Conservation (phyloP, 2,329 filamentous ascomycete genomes). For the Phaeosphaeriaceae sp. region DNA sequence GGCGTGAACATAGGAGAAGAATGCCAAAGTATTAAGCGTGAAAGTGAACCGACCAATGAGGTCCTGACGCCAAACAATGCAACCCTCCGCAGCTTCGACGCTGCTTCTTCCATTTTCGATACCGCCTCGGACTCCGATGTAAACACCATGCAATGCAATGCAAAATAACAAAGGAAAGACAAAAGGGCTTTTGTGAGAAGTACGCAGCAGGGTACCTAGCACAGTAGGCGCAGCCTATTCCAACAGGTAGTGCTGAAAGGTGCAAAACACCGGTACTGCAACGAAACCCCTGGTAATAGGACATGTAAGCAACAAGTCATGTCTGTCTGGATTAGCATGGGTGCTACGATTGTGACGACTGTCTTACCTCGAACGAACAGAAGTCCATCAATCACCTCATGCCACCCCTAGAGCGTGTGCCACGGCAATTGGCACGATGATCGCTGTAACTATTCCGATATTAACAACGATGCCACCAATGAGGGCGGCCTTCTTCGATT, state of each 20-base stretch:
- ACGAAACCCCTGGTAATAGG: neutral
- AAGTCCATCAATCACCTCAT: neutral
- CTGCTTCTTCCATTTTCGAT: neutral
- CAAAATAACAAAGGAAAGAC: constrained; percentile 1
- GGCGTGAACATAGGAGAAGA: neutral
- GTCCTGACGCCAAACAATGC: neutral
- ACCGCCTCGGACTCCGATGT: neutral
- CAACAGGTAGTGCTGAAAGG: neutral
- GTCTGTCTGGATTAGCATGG: neutral
- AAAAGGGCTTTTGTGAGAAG: neutral
- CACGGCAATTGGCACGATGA: constrained; percentile 35
- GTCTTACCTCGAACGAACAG: neutral
- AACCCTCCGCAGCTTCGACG: neutral
- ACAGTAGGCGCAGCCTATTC: too few relatives aligned
- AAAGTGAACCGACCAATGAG: neutral
- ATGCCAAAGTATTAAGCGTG: neutral
- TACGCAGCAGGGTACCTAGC: neutral
- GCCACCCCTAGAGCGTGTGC: constrained; percentile 19
- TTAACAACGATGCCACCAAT: constrained; percentile 40
- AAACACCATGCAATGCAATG: constrained; percentile 5
- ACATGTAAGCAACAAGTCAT: neutral
- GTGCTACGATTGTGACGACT: neutral
- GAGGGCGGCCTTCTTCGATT: constrained; percentile 41
- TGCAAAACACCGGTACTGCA: neutral
- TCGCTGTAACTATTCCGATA: constrained; percentile 26